These are phyloP conservation scores for Termitomyces sp. DNA, from an alignment of 768 basidiomycete species.

Conservation along the genomic window DNA sequence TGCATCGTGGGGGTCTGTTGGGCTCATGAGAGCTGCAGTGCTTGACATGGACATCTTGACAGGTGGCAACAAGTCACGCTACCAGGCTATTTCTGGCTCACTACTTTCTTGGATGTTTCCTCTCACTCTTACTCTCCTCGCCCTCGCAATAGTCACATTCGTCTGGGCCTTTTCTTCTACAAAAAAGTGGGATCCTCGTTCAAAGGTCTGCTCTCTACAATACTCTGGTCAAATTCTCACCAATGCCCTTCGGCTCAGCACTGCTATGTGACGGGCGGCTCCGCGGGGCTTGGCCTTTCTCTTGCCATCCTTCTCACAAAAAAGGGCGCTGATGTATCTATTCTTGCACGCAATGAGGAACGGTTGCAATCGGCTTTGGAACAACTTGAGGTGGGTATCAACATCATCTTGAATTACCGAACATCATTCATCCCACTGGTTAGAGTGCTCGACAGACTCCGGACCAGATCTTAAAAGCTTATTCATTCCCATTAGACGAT, in stretches of 20 bases:
- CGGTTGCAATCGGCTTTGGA: slow-evolving; percentile 61
- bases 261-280: slow-evolving; percentile 85
- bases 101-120: not conserved
- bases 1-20: slow-evolving; percentile 5
- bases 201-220: slow-evolving; percentile 26
- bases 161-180: slow-evolving; percentile 18
- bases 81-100: slow-evolving; percentile 6
- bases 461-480: slow-evolving; percentile 58
- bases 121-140: not conserved
- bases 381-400: slow-evolving; percentile 57
- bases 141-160: not conserved
- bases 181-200: slow-evolving; percentile 42
- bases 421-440: not conserved
- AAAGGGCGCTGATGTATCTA: slow-evolving; percentile 79
- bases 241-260: slow-evolving; percentile 45
- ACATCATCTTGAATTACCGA: slow-evolving; percentile 15
- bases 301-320: slow-evolving; percentile 66
- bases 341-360: slow-evolving; percentile 73
- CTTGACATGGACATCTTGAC: too few relatives aligned
- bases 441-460: slow-evolving; percentile 54
- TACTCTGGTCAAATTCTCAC: not conserved
- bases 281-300: slow-evolving; percentile 78
- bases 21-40: slow-evolving; percentile 3
- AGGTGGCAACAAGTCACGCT: slow-evolving; percentile 1
- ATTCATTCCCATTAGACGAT: slow-evolving; percentile 63